Evolutionary conservation across 306 rosid genomes (phyloP), one percentile per base, ranked within the genome.

Genomic region (Acacia crassicarpa): DNA sequence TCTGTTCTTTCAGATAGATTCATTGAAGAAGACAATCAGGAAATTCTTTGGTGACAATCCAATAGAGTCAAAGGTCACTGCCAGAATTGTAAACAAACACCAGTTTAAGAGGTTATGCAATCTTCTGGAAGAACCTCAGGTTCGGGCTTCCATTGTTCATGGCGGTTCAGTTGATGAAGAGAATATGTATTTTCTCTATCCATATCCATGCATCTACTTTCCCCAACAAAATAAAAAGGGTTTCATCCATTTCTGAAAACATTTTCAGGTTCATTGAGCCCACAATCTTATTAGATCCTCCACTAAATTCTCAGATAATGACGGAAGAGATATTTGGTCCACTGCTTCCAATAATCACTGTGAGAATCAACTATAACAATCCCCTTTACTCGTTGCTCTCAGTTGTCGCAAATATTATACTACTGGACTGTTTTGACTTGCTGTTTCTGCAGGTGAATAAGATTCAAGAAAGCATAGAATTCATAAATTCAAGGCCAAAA

Each of bases 311-410:
- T 32, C 85, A 72, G 71, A 83, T 95, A 78, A 92, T 93, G 97
- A 85, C 77, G 13, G 99, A 93, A 86, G 99, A 95, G 85, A 93
- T 95, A 20, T 95, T 95, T 73, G 99, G 99, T 2, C 98, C 98
- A 1, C 30, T 95, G 73, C 95, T 95, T 73, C 99, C 99, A 12
- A 83, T 95, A 62, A 93, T 95, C 90, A 93, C 96, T 16, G 99
- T 95, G 85, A 93, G 92, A 81, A 82, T 48, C 62, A 56, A 33
- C 43, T 67, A 40, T 48, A 53, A 19, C 19, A 74, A 32, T 35
- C 69, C 19, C 22, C 25, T 43, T 74, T 63, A 11, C 38, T 75
- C 0, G 5, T 15, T 2, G 67, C 62, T 69, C 19, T 61, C 33
- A 56, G 38, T 61, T 68, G 48, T 23, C 70, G 41, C 6, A 58